A percentile compares a stretch with the other conserved stretches of the same genome.
Conservation (phyloP, 2,329 filamentous ascomycete genomes). For the Aureobasidium sp. region DNA sequence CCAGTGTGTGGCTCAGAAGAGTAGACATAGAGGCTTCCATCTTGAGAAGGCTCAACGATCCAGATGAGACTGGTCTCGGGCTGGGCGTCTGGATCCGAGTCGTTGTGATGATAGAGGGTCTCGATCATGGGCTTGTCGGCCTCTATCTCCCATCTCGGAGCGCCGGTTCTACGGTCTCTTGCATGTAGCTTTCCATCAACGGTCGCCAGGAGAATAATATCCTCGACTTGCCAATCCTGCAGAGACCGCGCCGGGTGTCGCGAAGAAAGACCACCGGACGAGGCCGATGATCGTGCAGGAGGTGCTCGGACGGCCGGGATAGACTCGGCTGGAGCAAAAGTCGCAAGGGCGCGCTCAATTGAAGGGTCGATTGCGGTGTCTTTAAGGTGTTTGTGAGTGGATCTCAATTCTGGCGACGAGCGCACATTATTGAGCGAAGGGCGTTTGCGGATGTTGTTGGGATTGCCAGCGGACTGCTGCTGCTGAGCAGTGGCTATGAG, state of each 20-base stretch:
- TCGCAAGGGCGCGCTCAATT: conserved; percentile 92
- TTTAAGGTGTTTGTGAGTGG: conserved; percentile 18
- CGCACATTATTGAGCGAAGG: conserved; percentile 15
- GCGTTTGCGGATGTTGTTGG: conserved; percentile 10
- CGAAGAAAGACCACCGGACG: conserved; percentile 58
- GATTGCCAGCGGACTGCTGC: conserved; percentile 22
- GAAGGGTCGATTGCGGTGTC: conserved; percentile 23
- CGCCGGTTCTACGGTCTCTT: conserved; percentile 77
- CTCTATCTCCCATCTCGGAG: conserved; percentile 76
- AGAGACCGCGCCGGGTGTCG: conserved; percentile 91
- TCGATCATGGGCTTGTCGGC: conserved; percentile 83
- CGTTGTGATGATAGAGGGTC: conserved; percentile 68
- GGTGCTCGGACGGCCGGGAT: conserved; percentile 85
- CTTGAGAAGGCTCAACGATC: conserved; percentile 86
- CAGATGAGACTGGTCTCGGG: conserved; percentile 72
- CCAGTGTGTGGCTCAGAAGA: conserved; percentile 55
- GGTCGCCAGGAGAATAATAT: conserved; percentile 99
- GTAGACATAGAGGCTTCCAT: conserved; percentile 83
- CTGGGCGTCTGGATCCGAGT: conserved; percentile 53
- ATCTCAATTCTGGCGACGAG: conserved; percentile 19
- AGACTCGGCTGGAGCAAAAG: conserved; percentile 82
- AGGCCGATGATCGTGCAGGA: conserved; percentile 53
- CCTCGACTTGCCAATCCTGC: conserved; percentile 99
- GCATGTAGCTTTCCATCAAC: conserved; percentile 96
- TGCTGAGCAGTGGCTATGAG: conserved; percentile 29